Evolutionary conservation across 1,284 basidiomycete species (phyloP).

Genomic region (Phellopilus nigrolimitatus): DNA sequence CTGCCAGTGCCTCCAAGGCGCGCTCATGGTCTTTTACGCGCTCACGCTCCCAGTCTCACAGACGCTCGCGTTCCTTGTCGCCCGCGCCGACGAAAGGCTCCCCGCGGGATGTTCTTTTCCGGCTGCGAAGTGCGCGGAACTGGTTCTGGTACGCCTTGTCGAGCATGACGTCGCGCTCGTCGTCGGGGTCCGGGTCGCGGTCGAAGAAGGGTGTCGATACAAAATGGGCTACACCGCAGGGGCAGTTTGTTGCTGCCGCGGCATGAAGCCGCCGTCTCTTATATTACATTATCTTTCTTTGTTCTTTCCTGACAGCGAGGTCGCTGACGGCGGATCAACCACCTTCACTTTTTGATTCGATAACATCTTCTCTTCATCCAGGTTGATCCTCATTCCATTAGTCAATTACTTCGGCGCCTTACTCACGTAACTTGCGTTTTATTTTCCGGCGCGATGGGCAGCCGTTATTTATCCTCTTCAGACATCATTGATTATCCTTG

Average conservation of each 20-base stretch:
- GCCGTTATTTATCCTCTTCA: conserved; percentile 11
- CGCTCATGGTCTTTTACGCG: conserved; percentile 20
- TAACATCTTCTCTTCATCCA: not conserved
- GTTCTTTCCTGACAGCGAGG: not conserved
- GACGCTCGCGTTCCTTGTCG: conserved; percentile 19
- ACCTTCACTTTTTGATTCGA: not conserved
- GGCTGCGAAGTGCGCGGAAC: conserved; percentile 20
- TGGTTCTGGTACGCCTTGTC: conserved; percentile 21
- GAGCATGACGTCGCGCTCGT: conserved; percentile 14
- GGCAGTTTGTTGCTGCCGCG: conserved; percentile 4
- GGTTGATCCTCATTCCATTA: conserved; percentile 4
- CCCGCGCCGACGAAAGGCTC: conserved; percentile 17
- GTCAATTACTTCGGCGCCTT: no score
- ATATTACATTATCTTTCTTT: not conserved
- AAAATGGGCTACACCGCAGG: conserved; percentile 11
- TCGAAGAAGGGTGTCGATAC: conserved; percentile 1
- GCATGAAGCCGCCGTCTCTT: not conserved
- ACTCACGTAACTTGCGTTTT: not conserved
- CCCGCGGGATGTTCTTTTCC: conserved; percentile 18
- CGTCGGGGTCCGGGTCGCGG: conserved; percentile 7
- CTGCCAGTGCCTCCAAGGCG: conserved; percentile 7
- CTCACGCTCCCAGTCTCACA: conserved; percentile 14
- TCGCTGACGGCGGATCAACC: conserved; percentile 8
- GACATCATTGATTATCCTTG: not conserved
- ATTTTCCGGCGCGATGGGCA: not conserved